A percentile compares a stretch with the other conserved stretches of the same genome.
These are phyloP conservation scores for Cercospora brassicicola DNA, from an alignment of 2,329 filamentous ascomycete species.

Conservation along the genomic window DNA sequence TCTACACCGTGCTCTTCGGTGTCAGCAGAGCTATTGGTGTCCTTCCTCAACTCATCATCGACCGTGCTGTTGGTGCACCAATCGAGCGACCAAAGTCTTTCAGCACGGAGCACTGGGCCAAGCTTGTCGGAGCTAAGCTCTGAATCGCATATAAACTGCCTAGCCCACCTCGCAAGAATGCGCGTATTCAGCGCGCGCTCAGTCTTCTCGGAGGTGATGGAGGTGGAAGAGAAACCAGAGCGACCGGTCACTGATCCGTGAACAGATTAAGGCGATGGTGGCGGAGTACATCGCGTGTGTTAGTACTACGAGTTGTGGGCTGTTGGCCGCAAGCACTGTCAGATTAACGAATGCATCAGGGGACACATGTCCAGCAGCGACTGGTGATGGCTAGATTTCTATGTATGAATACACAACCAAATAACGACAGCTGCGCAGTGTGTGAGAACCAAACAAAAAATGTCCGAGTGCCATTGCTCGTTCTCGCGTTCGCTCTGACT, in stretches of 20 bases:
- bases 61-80: conserved; percentile 92
- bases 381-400: conserved; percentile 18
- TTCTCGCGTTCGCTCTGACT: neutral
- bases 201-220: conserved; percentile 33
- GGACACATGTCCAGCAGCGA: neutral
- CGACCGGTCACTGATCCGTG: conserved; percentile 10
- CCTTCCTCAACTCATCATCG: conserved; percentile 98
- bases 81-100: conserved; percentile 99
- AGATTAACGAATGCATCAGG: conserved; percentile 6
- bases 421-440: conserved; percentile 14
- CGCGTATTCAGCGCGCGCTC: conserved; percentile 29
- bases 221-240: conserved; percentile 28
- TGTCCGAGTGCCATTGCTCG: neutral
- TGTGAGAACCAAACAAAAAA: neutral
- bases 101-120: conserved; percentile 94
- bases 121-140: conserved; percentile 86
- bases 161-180: conserved; percentile 13
- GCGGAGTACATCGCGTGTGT: conserved; percentile 14
- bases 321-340: conserved; percentile 18
- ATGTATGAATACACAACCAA: conserved; percentile 15
- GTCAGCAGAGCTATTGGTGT: conserved; percentile 97
- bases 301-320: conserved; percentile 18
- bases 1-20: conserved; percentile 99
- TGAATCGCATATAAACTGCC: conserved; percentile 53
- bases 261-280: conserved; percentile 9